Percentiles rank a stretch among this genome's conserved stretches.
Conservation (phyloP, 2,329 filamentous ascomycete genomes). For the Calonectria naviculata region DNA sequence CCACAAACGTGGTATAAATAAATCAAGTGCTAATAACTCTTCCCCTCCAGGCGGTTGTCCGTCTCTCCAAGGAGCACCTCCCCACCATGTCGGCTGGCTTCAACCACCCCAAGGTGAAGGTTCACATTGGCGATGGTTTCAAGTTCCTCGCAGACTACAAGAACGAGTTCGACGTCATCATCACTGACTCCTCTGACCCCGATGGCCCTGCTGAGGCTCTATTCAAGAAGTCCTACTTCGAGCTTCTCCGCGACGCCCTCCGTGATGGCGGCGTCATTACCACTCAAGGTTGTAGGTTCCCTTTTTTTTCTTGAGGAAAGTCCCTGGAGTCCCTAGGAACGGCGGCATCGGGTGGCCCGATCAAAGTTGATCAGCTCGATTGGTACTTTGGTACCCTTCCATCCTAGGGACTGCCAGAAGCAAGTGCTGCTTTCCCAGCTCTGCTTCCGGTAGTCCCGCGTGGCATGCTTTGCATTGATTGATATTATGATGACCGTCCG, state of each 20-base stretch:
- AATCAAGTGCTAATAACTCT: conserved; percentile 9
- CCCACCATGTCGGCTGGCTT: conserved; percentile 94
- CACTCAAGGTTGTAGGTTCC: conserved; percentile 99
- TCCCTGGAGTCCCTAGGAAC: conserved; percentile 49
- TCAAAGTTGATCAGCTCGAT: conserved; percentile 41
- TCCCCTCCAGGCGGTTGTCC: conserved; percentile 82
- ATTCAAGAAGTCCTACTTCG: conserved; percentile 99
- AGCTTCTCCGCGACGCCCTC: conserved; percentile 90
- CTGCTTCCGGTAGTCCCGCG: conserved; percentile 52
- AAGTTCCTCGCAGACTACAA: conserved; percentile 98
- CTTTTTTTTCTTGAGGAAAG: conserved; percentile 64
- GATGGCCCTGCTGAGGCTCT: conserved; percentile 96
- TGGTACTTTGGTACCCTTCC: conserved; percentile 38
- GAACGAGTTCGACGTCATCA: conserved; percentile 99
- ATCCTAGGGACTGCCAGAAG: conserved; percentile 50
- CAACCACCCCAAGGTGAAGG: conserved; percentile 92
- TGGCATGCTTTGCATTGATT: conserved; percentile 37
- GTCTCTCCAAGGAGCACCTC: conserved; percentile 97
- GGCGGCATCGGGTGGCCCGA: conserved; percentile 40
- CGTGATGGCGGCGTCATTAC: conserved; percentile 97
- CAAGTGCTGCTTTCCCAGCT: conserved; percentile 53
- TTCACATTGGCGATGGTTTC: conserved; percentile 97
- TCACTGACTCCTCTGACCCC: conserved; percentile 98
- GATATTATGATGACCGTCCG: conserved; percentile 25
- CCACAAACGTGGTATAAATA: not conserved